phyloP scores from a whole-genome alignment of 2,329 filamentous ascomycete genomes.

The Fusarium abutilonis region DNA sequence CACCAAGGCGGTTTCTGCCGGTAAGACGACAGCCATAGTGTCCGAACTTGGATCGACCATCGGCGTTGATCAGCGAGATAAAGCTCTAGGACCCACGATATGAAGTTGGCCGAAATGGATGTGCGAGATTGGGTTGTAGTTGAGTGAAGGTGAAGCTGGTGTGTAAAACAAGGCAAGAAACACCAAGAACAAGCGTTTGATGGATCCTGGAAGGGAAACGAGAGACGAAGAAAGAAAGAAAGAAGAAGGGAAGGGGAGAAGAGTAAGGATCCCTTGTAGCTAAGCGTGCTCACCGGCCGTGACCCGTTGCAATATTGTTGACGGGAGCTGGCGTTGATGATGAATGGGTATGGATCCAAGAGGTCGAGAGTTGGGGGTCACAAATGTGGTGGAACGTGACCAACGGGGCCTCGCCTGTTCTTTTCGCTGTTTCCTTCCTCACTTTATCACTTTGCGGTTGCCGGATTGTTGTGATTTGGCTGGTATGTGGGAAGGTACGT shows the following conservation, averaged over 20 bases:
- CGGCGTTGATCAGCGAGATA: slow-evolving; percentile 1
- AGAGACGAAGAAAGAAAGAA: background rate
- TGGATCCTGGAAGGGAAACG: background rate
- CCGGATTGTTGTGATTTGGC: slow-evolving; percentile 9
- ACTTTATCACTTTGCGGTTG: slow-evolving; percentile 10
- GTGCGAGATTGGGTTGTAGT: background rate
- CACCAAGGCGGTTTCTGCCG: slow-evolving; percentile 32
- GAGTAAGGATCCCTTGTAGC: slow-evolving; percentile 7
- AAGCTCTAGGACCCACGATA: background rate
- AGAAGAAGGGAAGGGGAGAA: background rate
- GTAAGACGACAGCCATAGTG: slow-evolving; percentile 33
- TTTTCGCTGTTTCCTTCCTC: slow-evolving; percentile 16
- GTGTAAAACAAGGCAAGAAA: background rate
- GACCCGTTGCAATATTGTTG: slow-evolving; percentile 23
- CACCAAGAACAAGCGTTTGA: slow-evolving; percentile 1
- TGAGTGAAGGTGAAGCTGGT: background rate
- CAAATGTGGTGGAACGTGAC: slow-evolving; percentile 39
- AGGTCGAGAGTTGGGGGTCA: slow-evolving; percentile 25
- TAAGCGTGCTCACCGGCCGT: slow-evolving; percentile 24
- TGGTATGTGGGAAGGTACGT: slow-evolving; percentile 29
- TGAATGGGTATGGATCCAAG: slow-evolving; percentile 11
- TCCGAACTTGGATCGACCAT: slow-evolving; percentile 9
- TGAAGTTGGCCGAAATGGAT: background rate
- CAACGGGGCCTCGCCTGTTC: slow-evolving; percentile 26
- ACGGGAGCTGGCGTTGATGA: slow-evolving; percentile 24